Evolutionary conservation across 1,284 basidiomycete species (phyloP).

Genomic region (Ganoderma boninense): DNA sequence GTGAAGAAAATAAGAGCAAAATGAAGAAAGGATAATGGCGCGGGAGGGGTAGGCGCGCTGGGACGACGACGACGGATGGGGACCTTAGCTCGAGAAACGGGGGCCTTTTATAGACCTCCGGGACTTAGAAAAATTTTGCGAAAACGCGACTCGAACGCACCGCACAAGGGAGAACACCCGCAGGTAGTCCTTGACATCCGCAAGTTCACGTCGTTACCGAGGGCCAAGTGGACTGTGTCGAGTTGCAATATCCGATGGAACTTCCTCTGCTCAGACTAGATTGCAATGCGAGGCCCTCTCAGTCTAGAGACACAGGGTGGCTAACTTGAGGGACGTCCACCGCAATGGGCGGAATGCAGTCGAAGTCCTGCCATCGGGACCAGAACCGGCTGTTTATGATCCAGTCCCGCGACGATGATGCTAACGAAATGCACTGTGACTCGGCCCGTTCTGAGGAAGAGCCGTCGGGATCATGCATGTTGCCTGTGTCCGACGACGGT

Average conservation of each 20-base stretch:
- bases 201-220: background rate
- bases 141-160: background rate
- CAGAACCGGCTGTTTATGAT: background rate
- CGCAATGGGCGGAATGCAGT: background rate
- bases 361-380: background rate
- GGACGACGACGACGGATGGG: conserved; percentile 1
- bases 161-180: background rate
- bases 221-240: background rate
- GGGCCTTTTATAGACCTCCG: background rate
- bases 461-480: background rate
- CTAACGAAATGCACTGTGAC: background rate
- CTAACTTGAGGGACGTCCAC: background rate
- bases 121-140: background rate
- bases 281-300: background rate
- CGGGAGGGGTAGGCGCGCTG: background rate
- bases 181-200: background rate
- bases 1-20: background rate
- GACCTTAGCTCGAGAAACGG: background rate
- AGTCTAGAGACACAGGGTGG: background rate
- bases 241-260: background rate
- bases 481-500: background rate
- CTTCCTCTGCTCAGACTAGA: background rate
- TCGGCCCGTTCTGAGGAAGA: background rate
- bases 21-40: background rate
- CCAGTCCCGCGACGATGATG: background rate